Conservation (phyloP, 1,139 yeast genomes). For the Pichia sp. region DNA sequence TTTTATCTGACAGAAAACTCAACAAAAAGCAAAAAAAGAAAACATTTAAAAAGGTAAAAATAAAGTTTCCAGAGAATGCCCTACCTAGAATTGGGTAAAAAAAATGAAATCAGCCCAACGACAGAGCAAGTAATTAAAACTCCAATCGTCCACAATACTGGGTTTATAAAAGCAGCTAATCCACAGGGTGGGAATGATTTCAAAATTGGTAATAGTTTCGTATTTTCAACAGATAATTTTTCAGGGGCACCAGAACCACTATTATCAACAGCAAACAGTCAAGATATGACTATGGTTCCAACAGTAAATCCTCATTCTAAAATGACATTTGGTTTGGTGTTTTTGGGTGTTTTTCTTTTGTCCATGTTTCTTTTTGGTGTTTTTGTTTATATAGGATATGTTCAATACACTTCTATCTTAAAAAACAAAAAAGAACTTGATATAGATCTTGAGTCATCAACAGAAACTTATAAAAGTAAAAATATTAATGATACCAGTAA, state of each 20-base stretch:
- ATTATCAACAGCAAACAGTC: background rate
- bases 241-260: background rate
- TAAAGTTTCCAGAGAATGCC: no score
- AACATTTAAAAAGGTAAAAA: no score
- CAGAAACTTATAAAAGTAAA: background rate
- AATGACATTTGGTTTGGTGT: conserved; percentile 4
- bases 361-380: conserved; percentile 1
- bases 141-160: no score
- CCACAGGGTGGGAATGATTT: no score
- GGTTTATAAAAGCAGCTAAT: no score
- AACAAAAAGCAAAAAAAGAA: no score
- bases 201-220: conserved; percentile 10
- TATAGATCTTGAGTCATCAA: background rate
- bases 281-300: conserved; percentile 8
- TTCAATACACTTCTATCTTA: no score
- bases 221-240: background rate
- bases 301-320: background rate
- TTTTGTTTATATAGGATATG: conserved; percentile 6
- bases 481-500: no score
- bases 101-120: no score
- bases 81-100: no score
- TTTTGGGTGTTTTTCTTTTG: background rate
- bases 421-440: background rate
- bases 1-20: no score
- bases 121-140: background rate